phyloP scores from a whole-genome alignment of 1,139 yeast species.

The Geotrichum siamense region DNA sequence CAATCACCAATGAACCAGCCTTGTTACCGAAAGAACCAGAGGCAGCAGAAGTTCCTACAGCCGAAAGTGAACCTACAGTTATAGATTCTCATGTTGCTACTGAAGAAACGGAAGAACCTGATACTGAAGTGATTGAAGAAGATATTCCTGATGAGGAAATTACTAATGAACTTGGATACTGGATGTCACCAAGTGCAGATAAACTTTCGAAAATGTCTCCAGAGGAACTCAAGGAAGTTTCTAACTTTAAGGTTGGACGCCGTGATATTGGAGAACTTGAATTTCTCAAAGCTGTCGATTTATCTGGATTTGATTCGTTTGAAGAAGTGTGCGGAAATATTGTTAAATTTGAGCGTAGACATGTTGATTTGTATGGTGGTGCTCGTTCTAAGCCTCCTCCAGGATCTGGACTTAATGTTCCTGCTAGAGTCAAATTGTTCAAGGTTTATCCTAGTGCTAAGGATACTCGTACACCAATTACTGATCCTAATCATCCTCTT shows the following conservation, averaged over 20 bases:
- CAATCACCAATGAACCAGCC: background rate
- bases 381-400: constrained; percentile 46
- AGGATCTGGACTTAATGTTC: constrained; percentile 81
- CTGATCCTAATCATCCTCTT: constrained; percentile 69
- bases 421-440: constrained; percentile 64
- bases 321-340: constrained; percentile 59
- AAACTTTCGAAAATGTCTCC: constrained; percentile 54
- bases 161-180: constrained; percentile 65
- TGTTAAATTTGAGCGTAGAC: constrained; percentile 52
- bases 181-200: constrained; percentile 72
- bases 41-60: constrained; percentile 4
- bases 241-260: constrained; percentile 70
- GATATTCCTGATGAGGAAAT: constrained; percentile 35
- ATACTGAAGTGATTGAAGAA: background rate
- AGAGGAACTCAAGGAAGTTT: constrained; percentile 57
- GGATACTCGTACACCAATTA: constrained; percentile 65
- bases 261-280: constrained; percentile 69
- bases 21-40: background rate
- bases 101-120: background rate
- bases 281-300: constrained; percentile 75
- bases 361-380: constrained; percentile 55
- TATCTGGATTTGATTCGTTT: constrained; percentile 44
- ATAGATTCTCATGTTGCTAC: background rate
- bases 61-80: background rate
- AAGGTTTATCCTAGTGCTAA: constrained; percentile 72